Conservation (phyloP, 331 rosid species). For the Pyracantha coccinea region DNA sequence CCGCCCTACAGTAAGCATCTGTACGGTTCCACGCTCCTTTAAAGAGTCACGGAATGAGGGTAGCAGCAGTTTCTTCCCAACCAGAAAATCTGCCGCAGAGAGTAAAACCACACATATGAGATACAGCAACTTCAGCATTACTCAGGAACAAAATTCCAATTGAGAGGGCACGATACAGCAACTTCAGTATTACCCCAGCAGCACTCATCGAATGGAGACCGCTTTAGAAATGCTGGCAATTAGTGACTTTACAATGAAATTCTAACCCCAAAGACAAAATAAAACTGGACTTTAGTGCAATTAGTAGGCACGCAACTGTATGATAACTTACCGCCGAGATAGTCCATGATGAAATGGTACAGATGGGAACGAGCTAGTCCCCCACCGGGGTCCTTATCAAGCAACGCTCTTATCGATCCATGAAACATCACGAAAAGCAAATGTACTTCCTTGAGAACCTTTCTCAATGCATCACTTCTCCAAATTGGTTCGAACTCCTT, state of each 20-base stretch:
- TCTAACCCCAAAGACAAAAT: slow-evolving; percentile 40
- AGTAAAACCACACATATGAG: slow-evolving; percentile 51
- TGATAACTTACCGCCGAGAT: slow-evolving; percentile 73
- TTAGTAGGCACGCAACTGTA: slow-evolving; percentile 5
- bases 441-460: slow-evolving; percentile 80
- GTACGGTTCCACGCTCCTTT: slow-evolving; percentile 90
- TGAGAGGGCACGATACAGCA: slow-evolving; percentile 63
- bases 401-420: slow-evolving; percentile 70
- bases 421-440: slow-evolving; percentile 84
- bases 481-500: slow-evolving; percentile 75
- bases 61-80: slow-evolving; percentile 69
- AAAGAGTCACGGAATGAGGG: slow-evolving; percentile 85
- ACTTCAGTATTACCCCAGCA: slow-evolving; percentile 98
- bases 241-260: slow-evolving; percentile 84
- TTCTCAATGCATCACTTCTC: slow-evolving; percentile 72
- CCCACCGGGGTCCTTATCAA: slow-evolving; percentile 85
- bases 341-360: slow-evolving; percentile 81
- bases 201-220: slow-evolving; percentile 80
- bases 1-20: slow-evolving; percentile 82
- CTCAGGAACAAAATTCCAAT: slow-evolving; percentile 62
- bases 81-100: slow-evolving; percentile 92
- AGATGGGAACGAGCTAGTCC: slow-evolving; percentile 62
- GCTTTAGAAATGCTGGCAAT: slow-evolving; percentile 93
- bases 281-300: slow-evolving; percentile 16
- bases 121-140: slow-evolving; percentile 67